A percentile compares a stretch with the other conserved stretches of the same genome.
Evolutionary conservation across 495 filamentous ascomycete genomes (phyloP).

Genomic region (Daldinia concentrica): DNA sequence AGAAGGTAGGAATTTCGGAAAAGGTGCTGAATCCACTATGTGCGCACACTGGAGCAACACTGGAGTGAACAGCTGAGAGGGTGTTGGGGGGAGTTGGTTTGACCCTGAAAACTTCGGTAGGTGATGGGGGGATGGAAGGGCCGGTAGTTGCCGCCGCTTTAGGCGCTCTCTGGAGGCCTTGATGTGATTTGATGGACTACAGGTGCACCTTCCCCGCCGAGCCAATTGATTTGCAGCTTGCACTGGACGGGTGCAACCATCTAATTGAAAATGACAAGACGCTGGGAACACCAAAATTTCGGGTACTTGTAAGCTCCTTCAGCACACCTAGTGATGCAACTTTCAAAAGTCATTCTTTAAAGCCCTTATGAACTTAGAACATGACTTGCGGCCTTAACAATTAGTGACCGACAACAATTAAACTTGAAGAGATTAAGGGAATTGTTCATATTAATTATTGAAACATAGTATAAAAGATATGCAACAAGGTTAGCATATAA

Average conservation of each 20-base stretch:
- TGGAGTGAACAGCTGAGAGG: constrained; percentile 20
- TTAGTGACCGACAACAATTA: constrained; percentile 6
- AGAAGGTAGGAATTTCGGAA: no score
- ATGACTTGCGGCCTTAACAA: constrained; percentile 3
- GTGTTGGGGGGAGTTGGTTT: constrained; percentile 46
- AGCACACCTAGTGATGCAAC: constrained; percentile 26
- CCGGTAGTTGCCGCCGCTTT: constrained; percentile 48
- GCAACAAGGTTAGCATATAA: not conserved
- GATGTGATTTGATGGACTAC: constrained; percentile 40
- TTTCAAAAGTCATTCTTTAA: constrained; percentile 39
- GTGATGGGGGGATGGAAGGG: constrained; percentile 19
- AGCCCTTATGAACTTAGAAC: constrained; percentile 12
- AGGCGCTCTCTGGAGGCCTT: constrained; percentile 35
- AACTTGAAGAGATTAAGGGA: constrained; percentile 17
- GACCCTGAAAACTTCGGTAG: constrained; percentile 46
- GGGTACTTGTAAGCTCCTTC: constrained; percentile 29
- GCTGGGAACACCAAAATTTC: constrained; percentile 40
- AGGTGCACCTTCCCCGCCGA: constrained; percentile 34
- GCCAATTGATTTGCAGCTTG: constrained; percentile 43
- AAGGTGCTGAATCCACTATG: constrained; percentile 25
- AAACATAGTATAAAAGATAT: constrained; percentile 3
- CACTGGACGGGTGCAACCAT: constrained; percentile 45
- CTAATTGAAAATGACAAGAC: constrained; percentile 20
- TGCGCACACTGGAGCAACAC: constrained; percentile 16
- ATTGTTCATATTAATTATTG: not conserved